Evolutionary conservation across 257 asterid species (phyloP).

Genomic region (Przewalskia tangutica): DNA sequence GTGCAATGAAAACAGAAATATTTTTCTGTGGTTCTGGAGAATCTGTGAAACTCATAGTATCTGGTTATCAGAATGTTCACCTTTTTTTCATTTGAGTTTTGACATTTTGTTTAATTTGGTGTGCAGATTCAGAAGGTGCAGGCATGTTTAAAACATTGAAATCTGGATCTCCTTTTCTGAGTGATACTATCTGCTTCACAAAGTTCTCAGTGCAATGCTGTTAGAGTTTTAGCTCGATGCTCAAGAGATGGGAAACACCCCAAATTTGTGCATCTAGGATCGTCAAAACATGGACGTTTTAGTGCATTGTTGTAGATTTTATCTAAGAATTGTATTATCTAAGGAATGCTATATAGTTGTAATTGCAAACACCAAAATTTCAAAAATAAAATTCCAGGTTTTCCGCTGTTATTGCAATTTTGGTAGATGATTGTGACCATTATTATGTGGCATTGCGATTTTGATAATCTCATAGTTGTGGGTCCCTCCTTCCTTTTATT

Average conservation of each 20-base stretch:
- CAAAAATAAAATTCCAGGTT: not conserved
- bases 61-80: not conserved
- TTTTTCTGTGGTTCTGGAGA: not conserved
- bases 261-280: not conserved
- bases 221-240: not conserved
- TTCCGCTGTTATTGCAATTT: not conserved
- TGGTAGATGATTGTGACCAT: not conserved
- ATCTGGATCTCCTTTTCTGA: not conserved
- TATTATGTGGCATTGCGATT: too few relatives aligned
- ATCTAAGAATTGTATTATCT: not conserved
- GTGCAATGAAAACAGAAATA: not conserved
- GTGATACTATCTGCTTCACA: not conserved
- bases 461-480: not conserved
- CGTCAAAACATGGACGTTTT: not conserved
- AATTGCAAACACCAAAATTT: not conserved
- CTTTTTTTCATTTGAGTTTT: not conserved
- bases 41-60: not conserved
- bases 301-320: not conserved
- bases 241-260: not conserved
- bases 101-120: not conserved
- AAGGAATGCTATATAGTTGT: not conserved
- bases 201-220: not conserved
- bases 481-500: not conserved
- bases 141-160: not conserved
- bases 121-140: not conserved